Conservation (phyloP, 352 stramenopile genomes). For the Blastocystis sp. region DNA sequence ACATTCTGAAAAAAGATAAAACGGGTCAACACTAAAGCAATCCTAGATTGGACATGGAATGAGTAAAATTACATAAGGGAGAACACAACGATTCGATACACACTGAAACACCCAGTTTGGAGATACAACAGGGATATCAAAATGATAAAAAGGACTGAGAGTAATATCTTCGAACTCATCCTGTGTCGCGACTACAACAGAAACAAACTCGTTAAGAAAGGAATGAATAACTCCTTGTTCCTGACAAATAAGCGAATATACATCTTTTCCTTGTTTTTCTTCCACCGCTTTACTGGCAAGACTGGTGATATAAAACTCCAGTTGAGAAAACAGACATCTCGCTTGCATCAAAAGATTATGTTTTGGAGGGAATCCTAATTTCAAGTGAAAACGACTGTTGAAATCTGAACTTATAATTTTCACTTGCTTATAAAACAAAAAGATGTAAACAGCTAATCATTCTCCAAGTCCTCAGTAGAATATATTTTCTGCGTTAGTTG, state of each 20-base stretch:
- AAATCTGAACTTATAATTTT: no score
- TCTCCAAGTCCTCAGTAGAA: slow-evolving; percentile 34
- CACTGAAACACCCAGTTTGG: neutral
- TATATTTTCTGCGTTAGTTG: slow-evolving; percentile 4
- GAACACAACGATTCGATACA: neutral
- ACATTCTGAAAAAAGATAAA: slow-evolving; percentile 41
- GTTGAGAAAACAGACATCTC: neutral
- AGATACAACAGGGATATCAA: slow-evolving; percentile 14
- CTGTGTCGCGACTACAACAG: neutral
- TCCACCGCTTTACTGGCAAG: neutral
- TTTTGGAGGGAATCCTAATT: neutral
- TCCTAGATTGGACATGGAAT: neutral
- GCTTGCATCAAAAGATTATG: neutral
- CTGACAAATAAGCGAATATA: neutral
- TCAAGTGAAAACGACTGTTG: no score
- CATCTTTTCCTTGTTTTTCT: neutral
- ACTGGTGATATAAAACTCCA: slow-evolving; percentile 22
- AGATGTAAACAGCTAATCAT: neutral
- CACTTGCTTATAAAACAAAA: neutral
- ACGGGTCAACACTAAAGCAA: slow-evolving; percentile 16
- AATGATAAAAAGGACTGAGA: neutral
- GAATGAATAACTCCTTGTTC: neutral
- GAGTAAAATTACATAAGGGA: neutral
- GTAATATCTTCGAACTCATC: neutral
- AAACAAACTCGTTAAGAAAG: neutral